Percentiles rank a stretch among this genome's conserved stretches.
Conservation (phyloP, 1,139 yeast species). For the Saccharomyces hybrid region DNA sequence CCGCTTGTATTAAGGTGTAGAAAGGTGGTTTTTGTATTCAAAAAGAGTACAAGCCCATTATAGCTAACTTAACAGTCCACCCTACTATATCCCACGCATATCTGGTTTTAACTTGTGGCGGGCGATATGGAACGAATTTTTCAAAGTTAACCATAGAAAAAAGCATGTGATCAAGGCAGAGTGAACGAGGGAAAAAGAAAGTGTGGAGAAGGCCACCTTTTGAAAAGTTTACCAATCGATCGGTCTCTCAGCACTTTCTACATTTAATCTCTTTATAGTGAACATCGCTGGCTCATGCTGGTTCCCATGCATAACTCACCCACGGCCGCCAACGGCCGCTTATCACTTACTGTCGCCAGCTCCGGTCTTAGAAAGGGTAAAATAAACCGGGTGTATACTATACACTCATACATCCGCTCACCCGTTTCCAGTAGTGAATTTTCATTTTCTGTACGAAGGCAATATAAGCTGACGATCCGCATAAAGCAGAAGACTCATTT, state of each 20-base stretch:
- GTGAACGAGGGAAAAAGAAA: not conserved
- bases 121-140: not conserved
- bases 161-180: not conserved
- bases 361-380: not conserved
- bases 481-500: not conserved
- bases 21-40: too few species aligned
- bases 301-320: not conserved
- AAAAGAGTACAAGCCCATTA: too few species aligned
- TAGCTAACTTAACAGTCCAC: too few species aligned
- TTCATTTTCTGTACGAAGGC: not conserved
- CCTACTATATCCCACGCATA: too few species aligned
- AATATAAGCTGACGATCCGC: not conserved
- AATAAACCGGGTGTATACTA: not conserved
- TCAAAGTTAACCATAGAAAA: not conserved
- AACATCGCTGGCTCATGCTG: not conserved
- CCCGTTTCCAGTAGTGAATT: not conserved
- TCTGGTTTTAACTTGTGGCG: too few species aligned
- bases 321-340: not conserved
- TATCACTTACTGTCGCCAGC: not conserved
- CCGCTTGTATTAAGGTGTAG: too few species aligned
- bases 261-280: not conserved
- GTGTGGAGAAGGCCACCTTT: not conserved
- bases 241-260: not conserved
- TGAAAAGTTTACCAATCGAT: not conserved
- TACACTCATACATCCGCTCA: not conserved